Evolutionary conservation across 768 basidiomycete species (phyloP).

Genomic region (Tylopilus rubrobrunneus): DNA sequence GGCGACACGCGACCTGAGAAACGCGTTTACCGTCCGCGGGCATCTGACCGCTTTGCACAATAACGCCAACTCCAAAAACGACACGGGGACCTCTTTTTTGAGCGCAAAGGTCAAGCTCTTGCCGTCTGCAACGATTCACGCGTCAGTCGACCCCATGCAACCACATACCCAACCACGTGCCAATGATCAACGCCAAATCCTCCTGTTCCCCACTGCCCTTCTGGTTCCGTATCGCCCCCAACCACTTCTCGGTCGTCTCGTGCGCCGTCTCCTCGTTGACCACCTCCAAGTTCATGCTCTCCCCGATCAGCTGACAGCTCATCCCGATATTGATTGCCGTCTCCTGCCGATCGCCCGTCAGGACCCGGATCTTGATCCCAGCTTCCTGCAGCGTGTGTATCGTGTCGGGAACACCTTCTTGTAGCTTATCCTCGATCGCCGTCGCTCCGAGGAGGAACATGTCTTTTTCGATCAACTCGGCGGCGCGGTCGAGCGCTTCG

Average conservation of each 20-base stretch:
- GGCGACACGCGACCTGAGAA: constrained; percentile 85
- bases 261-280: constrained; percentile 86
- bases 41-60: constrained; percentile 92
- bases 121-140: constrained; percentile 56
- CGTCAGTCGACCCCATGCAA: background rate
- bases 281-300: constrained; percentile 98
- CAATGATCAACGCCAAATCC: constrained; percentile 92
- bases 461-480: constrained; percentile 95
- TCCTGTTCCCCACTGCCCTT: constrained; percentile 88
- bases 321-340: constrained; percentile 99
- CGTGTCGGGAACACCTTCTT: constrained; percentile 97
- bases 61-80: constrained; percentile 90
- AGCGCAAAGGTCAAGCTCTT: constrained; percentile 91
- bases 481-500: constrained; percentile 91
- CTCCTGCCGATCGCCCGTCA: constrained; percentile 97
- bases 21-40: background rate
- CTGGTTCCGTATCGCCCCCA: constrained; percentile 92
- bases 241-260: constrained; percentile 81
- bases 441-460: constrained; percentile 92
- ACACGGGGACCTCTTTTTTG: constrained; percentile 86
- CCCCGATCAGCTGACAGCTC: constrained; percentile 94
- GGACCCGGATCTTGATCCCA: constrained; percentile 98
- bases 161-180: constrained; percentile 39
- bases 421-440: constrained; percentile 97
- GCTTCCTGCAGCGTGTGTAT: constrained; percentile 98